Conservation (phyloP, 1,284 basidiomycete genomes). For the Tylopilus orsonianus region DNA sequence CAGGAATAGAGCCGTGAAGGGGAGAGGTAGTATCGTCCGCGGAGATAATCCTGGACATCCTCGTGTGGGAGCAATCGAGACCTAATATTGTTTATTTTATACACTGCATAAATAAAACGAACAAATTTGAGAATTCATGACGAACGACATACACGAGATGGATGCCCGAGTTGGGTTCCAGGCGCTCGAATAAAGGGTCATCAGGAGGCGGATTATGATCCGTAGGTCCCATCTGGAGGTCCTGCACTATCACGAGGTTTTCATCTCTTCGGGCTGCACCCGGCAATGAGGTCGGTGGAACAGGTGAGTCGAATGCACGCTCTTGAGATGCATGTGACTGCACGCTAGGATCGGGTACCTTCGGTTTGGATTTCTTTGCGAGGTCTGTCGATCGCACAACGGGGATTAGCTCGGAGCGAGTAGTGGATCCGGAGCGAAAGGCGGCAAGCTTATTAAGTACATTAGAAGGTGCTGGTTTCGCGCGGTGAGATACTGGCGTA, state of each 20-base stretch:
- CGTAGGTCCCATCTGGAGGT: constrained; percentile 72
- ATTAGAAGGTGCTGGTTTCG: constrained; percentile 30
- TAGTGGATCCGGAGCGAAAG: constrained; percentile 20
- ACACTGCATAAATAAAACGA: background rate
- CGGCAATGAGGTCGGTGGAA: constrained; percentile 19
- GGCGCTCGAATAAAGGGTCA: constrained; percentile 70
- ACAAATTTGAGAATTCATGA: constrained; percentile 5
- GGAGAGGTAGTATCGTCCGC: constrained; percentile 82
- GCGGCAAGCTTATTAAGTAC: constrained; percentile 30
- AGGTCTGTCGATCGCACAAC: constrained; percentile 25
- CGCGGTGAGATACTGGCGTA: constrained; percentile 11
- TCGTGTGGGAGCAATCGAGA: constrained; percentile 74
- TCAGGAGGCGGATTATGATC: constrained; percentile 64
- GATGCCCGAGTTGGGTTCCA: constrained; percentile 90
- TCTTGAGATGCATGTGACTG: constrained; percentile 8
- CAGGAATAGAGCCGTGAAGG: constrained; percentile 88
- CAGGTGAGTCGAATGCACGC: constrained; percentile 3
- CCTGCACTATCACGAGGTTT: constrained; percentile 69
- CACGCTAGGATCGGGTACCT: constrained; percentile 6
- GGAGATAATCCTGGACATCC: constrained; percentile 79
- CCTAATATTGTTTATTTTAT: constrained; percentile 39
- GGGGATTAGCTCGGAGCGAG: constrained; percentile 16
- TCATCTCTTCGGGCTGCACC: constrained; percentile 53
- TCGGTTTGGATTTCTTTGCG: constrained; percentile 20
- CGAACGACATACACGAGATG: constrained; percentile 66